phyloP scores from a whole-genome alignment of 2,329 filamentous ascomycete genomes.

The Penicillium sp. region DNA sequence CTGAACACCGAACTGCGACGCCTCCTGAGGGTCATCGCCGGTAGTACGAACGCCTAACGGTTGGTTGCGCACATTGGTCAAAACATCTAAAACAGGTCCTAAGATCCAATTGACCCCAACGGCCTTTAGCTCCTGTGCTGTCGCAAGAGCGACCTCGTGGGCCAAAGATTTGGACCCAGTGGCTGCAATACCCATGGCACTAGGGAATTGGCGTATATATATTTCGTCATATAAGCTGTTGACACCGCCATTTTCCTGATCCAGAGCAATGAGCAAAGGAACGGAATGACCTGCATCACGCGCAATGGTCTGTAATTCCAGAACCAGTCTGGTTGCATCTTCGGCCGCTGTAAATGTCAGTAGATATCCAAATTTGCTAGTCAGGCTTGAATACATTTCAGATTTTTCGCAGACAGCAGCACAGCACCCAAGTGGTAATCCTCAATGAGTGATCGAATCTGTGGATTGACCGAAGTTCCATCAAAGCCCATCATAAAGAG shows the following conservation, averaged over 20 bases:
- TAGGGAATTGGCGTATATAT: slow-evolving; percentile 93
- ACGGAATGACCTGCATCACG: slow-evolving; percentile 86
- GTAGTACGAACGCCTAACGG: slow-evolving; percentile 85
- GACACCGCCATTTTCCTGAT: slow-evolving; percentile 97
- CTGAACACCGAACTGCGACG: slow-evolving; percentile 86
- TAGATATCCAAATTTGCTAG: not conserved
- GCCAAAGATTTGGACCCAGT: slow-evolving; percentile 81
- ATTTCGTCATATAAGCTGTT: slow-evolving; percentile 96
- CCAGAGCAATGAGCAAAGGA: slow-evolving; percentile 83
- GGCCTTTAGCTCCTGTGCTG: slow-evolving; percentile 84
- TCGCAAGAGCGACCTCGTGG: slow-evolving; percentile 88
- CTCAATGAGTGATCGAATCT: slow-evolving; percentile 63
- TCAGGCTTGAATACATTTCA: slow-evolving; percentile 58
- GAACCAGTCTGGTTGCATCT: slow-evolving; percentile 81
- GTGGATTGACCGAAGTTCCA: slow-evolving; percentile 61
- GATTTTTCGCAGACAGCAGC: slow-evolving; percentile 63
- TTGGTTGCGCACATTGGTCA: slow-evolving; percentile 90
- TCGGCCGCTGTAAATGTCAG: slow-evolving; percentile 67
- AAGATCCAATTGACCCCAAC: slow-evolving; percentile 96
- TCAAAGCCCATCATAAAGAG: slow-evolving; percentile 68
- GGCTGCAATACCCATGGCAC: slow-evolving; percentile 94
- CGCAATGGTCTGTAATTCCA: slow-evolving; percentile 89
- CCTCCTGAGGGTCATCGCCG: slow-evolving; percentile 91
- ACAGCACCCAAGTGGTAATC: slow-evolving; percentile 82
- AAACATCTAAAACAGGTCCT: slow-evolving; percentile 86